Evolutionary conservation across 2,329 filamentous ascomycete species (phyloP).

Genomic region (Cladobotryum mycophilum): DNA sequence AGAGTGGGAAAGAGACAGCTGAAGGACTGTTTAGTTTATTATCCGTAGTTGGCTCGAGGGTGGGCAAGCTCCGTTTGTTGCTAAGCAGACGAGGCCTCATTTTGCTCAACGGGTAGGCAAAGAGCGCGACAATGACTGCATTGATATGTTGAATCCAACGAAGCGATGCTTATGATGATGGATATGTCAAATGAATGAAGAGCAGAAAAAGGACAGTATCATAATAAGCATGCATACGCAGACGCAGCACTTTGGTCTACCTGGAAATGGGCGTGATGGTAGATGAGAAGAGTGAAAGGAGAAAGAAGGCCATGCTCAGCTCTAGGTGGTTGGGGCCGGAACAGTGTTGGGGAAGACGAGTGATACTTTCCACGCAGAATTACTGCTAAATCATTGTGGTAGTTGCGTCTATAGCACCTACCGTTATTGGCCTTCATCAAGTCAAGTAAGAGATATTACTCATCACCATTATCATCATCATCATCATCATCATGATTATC

Average conservation of each 20-base stretch:
- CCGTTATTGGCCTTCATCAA: no score
- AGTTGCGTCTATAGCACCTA: no score
- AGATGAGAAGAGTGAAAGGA: not conserved
- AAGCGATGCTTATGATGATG: not conserved
- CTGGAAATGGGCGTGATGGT: not conserved
- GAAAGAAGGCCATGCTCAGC: not conserved
- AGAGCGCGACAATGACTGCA: not conserved
- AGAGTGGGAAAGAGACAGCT: conserved; percentile 6
- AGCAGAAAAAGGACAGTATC: not conserved
- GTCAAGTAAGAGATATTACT: no score
- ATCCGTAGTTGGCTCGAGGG: conserved; percentile 16
- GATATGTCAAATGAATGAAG: conserved; percentile 8
- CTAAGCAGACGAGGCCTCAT: conserved; percentile 24
- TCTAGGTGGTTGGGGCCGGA: no score
- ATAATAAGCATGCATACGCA: not conserved
- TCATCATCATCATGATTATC: not conserved
- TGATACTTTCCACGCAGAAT: no score
- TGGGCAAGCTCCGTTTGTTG: conserved; percentile 23
- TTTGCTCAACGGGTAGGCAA: conserved; percentile 14
- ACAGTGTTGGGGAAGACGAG: no score
- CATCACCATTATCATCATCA: not conserved
- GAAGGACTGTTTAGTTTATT: conserved; percentile 12
- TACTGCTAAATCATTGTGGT: no score
- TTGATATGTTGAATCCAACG: not conserved
- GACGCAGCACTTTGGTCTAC: not conserved